Evolutionary conservation across 164 flowering plant species (phyloP), one percentile per base, ranked within the genome.

Genomic region (Macadamia tetraphylla): DNA sequence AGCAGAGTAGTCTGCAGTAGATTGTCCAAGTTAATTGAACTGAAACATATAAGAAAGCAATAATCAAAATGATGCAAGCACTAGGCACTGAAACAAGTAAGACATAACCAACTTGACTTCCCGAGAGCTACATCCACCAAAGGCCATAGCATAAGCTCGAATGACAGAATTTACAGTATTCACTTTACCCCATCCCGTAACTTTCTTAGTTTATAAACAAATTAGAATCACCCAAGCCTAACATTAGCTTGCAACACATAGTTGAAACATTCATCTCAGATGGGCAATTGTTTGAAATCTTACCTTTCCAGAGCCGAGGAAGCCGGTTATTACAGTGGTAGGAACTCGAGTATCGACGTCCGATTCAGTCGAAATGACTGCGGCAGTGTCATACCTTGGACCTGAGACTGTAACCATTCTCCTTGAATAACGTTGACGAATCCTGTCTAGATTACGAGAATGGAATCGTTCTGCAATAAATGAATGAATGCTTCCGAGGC

Each of bases 231-330:
- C 13, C 13, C 51, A 46, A 46, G 40, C 13, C 51, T 8, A 46
- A 46, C 3, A 23, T 23, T 46, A 11, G 9, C 0, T 8, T 8
- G 13, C 13, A 46, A 46, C 3, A 13, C 14, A 14, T 14, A 14
- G 3, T 3, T 2, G 18, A 53, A 4, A 13, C 57, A 14, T 53
- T 1, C 5, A 12, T 53, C 4, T 2, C 13, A 53, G n/a, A 14
- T n/a, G 6, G 14, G 14, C 4, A 53, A 46, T 46, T 46, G 51
- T 46, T 46, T 46, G 51, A 8, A 46, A 46, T 15, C 46, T 8
- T 32, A 89, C 98, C 93, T 93, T 93, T 66, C 98, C 98, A 12
- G 98, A 83, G 62, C 98, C 98, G 17, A 93, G 89, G 70, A 91
- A 93, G 3, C 98, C 97, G n/a, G 96, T 89, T 70, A 91, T 79